Evolutionary conservation across 176 grass and related monocot genomes (phyloP), one percentile per base, ranked within the genome.

Genomic region (Eremochloa ophiuroides): DNA sequence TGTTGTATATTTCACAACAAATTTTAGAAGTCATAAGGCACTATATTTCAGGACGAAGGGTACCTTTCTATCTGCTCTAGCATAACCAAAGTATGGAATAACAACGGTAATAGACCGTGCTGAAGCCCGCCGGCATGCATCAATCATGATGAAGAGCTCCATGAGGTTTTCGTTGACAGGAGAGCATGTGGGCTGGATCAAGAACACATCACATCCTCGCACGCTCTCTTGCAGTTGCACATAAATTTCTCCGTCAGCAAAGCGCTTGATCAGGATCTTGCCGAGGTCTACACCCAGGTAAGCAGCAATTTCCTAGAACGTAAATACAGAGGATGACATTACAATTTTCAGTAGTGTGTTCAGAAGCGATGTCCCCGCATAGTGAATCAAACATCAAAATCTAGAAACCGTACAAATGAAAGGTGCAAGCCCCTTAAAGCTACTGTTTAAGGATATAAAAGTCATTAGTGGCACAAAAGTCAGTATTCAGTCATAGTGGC

Each of bases 11-110:
- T n/a, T n/a, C n/a, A n/a, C n/a, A n/a, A n/a, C n/a, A n/a, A n/a
- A n/a, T n/a, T n/a, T n/a, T n/a, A n/a, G n/a, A n/a, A n/a, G n/a
- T n/a, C n/a, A n/a, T n/a, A n/a, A n/a, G n/a, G n/a, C n/a, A n/a
- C n/a, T n/a, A n/a, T n/a, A n/a, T n/a, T n/a, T n/a, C n/a, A n/a
- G n/a, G n/a, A n/a, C n/a, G n/a, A n/a, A n/a, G n/a, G n/a, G n/a
- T n/a, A 98, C 96, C 96, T 98, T 98, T 89, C 96, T 93, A 75
- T 98, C 96, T 35, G 92, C 96, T 88, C 96, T 93, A 16, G 96
- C 96, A 82, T 98, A 98, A 48, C 96, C 96, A 74, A 98, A 98
- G 68, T 98, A 98, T 39, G 96, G 96, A 78, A 98, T 87, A 12
- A 98, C 96, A 25, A 90, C 96, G 18, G 96, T 98, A 79, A 98